These are phyloP conservation scores for Cichorium intybus DNA, from an alignment of 140 eudicot genomes.

Conservation along the genomic window DNA sequence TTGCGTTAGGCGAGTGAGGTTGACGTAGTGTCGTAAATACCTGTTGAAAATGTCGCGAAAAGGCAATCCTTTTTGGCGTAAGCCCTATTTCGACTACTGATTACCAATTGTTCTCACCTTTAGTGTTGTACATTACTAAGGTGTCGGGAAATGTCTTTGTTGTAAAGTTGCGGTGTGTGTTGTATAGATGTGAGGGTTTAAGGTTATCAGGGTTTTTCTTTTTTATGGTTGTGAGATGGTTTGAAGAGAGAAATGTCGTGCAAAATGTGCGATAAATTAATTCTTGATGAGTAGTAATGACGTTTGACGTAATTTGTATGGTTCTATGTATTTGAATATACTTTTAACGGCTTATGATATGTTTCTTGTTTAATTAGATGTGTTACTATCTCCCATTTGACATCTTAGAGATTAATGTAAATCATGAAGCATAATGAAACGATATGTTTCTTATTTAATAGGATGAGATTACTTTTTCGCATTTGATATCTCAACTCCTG, in stretches of 20 bases:
- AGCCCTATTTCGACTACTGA: conserved; percentile 10
- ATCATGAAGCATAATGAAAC: no score
- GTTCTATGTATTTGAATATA: not conserved
- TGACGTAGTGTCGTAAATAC: conserved; percentile 17
- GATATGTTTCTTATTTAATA: no score
- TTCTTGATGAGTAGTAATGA: not conserved
- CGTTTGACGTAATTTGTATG: not conserved
- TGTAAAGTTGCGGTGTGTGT: no score
- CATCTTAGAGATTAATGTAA: not conserved
- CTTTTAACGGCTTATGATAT: not conserved
- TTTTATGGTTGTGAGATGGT: not conserved
- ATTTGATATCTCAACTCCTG: no score
- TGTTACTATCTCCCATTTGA: no score
- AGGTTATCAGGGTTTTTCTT: not conserved
- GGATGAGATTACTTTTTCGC: no score
- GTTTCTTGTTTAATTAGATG: no score
- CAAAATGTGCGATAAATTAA: not conserved
- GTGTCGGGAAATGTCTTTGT: not conserved
- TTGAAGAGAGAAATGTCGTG: not conserved
- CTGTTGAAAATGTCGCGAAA: not conserved
- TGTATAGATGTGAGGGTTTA: not conserved
- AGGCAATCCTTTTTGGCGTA: conserved; percentile 20
- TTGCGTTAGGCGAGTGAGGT: conserved; percentile 53
- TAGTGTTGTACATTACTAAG: not conserved
- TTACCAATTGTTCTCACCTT: conserved; percentile 3